Evolutionary conservation across 177 flowering plant genomes (phyloP).

Genomic region (Vitis hybrid): DNA sequence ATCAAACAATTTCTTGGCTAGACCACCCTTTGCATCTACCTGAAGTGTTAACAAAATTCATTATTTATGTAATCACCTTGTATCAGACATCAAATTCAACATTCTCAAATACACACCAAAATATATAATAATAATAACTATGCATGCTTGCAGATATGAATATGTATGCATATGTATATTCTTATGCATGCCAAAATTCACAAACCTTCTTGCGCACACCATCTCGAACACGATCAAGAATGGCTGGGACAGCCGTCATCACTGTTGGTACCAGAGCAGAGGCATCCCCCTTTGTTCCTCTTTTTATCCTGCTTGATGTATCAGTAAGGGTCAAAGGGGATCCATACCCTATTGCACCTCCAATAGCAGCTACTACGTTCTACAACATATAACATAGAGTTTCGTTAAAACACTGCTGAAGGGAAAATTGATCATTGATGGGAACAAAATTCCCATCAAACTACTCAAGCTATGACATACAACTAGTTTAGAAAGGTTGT

Average conservation of each 20-base stretch:
- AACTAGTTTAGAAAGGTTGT: slow-evolving; percentile 2
- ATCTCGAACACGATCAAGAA: slow-evolving; percentile 96
- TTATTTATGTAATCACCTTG: background rate
- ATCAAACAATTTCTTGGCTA: slow-evolving; percentile 69
- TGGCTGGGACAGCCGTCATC: slow-evolving; percentile 95
- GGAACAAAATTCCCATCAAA: background rate
- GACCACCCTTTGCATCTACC: slow-evolving; percentile 93
- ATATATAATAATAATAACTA: too few relatives aligned
- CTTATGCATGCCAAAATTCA: slow-evolving; percentile 7
- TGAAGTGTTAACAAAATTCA: slow-evolving; percentile 26
- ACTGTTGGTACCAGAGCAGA: slow-evolving; percentile 68
- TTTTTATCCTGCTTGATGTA: slow-evolving; percentile 84
- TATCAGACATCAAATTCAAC: too few relatives aligned
- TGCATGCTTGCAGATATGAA: background rate
- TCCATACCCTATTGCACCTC: slow-evolving; percentile 91
- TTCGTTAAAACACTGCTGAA: slow-evolving; percentile 7
- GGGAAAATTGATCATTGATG: background rate
- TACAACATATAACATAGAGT: slow-evolving; percentile 24
- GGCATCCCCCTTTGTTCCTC: slow-evolving; percentile 92
- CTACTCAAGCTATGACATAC: background rate
- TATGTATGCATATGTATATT: background rate
- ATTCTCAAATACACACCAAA: too few relatives aligned
- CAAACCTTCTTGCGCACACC: slow-evolving; percentile 85
- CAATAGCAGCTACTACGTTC: slow-evolving; percentile 67
- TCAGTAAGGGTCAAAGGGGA: slow-evolving; percentile 93